These are phyloP conservation scores for Stachybotrys chlorohalonatus DNA, from an alignment of 2,329 filamentous ascomycete genomes.

Conservation along the genomic window DNA sequence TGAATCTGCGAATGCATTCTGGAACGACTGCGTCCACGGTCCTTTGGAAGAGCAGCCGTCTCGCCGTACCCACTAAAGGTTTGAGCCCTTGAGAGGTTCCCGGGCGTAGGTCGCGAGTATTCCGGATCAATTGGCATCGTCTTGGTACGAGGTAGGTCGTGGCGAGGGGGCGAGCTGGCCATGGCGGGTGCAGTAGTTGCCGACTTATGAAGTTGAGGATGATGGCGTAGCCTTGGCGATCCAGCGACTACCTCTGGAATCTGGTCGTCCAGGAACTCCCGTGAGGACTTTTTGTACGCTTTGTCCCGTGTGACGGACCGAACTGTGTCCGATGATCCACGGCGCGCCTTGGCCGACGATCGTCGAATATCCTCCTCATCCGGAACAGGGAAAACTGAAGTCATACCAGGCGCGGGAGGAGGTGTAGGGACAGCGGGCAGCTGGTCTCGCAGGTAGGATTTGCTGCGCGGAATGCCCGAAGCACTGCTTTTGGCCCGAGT, in stretches of 20 bases:
- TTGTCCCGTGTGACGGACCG: slow-evolving; percentile 14
- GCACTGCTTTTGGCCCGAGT: slow-evolving; percentile 14
- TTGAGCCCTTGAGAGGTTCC: slow-evolving; percentile 18
- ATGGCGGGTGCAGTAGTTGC: slow-evolving; percentile 14
- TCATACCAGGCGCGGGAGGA: slow-evolving; percentile 17
- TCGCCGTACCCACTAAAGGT: slow-evolving; percentile 21
- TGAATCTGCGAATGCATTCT: slow-evolving; percentile 25
- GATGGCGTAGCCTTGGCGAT: slow-evolving; percentile 20
- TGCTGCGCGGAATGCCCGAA: slow-evolving; percentile 8
- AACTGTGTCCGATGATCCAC: slow-evolving; percentile 17
- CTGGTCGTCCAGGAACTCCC: slow-evolving; percentile 21
- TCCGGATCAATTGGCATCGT: slow-evolving; percentile 23
- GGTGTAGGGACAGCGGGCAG: slow-evolving; percentile 26
- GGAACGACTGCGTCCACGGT: slow-evolving; percentile 27
- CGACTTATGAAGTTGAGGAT: slow-evolving; percentile 14
- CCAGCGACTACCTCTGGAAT: slow-evolving; percentile 12
- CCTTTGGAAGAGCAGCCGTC: slow-evolving; percentile 6
- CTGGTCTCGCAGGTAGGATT: slow-evolving; percentile 13
- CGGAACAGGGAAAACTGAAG: slow-evolving; percentile 16
- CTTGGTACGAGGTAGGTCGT: slow-evolving; percentile 19
- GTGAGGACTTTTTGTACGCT: slow-evolving; percentile 19
- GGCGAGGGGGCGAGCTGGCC: slow-evolving; percentile 23
- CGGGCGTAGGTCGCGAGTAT: slow-evolving; percentile 17
- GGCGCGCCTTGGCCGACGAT: slow-evolving; percentile 21
- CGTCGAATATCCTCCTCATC: slow-evolving; percentile 23